Base-by-base conservation (phyloP, 2,329 filamentous ascomycete species). In the Aspergillus japonicus region DNA sequence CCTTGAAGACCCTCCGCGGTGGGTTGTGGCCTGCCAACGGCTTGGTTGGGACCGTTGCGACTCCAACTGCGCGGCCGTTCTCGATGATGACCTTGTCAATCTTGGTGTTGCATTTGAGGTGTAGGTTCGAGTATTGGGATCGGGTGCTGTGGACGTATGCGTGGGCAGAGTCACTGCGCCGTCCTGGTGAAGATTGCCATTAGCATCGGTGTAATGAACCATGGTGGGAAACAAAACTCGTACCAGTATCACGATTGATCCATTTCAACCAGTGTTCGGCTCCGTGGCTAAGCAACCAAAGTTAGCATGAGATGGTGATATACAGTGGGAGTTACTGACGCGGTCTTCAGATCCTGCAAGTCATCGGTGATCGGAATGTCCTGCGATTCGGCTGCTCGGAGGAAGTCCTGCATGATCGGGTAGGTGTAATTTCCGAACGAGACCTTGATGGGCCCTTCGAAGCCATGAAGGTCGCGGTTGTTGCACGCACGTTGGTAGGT, bases 261-360 rank as follows among this genome's bases (percentile, higher is more conserved):
- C 90, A 93, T 76, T 93, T 92, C 58, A 93, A 78, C 90, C 90
- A 93, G 65, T 92, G 89, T 76, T 92, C 89, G 50, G 89, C 90
- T 63, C 90, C 90, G 60, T 87, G 85, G 14, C 73, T 75, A 31
- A 35, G 31, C 44, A 44, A 12, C 4, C 16, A 26, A 14, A 44
- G 42, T 58, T 24, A 61, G 51, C 5, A 54, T 12, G 7, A 19
- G 2, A 1, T 5, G 11, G 10, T 4, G 21, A 3, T 2, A 10
- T n/a, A 59, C 70, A 56, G 16, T 23, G 6, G 14, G 7, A 29
- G 29, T 21, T 2, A 23, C 53, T 35, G 69, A 76, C 72, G 66
- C 77, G 57, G 77, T 79, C 19, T 67, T 73, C 58, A 92, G 78
- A 68, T 93, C 90, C 72, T 93, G 87, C 3, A 91, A 80, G 71